Base-by-base conservation (phyloP, 2,329 filamentous ascomycete species). In the Scorias spongiosa region DNA sequence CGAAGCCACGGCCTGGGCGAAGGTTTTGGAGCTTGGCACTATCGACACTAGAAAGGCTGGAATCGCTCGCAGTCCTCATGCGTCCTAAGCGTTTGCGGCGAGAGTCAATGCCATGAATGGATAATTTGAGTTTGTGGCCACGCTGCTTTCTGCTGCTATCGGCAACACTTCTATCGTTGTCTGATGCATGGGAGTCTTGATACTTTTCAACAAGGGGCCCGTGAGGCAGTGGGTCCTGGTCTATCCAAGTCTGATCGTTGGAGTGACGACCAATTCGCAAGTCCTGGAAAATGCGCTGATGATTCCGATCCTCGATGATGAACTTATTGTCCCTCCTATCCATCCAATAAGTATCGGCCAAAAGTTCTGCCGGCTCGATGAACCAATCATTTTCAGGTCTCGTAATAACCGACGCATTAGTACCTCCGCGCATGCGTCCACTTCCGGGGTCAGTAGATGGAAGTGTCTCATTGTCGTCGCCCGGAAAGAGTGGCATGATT, bases 311-410 rank as follows among this genome's bases (percentile, higher is more conserved):
- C 57, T 93, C 84, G 37, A 94, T 81, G 26, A 87, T 69, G 42
- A 72, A 72, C 59, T 88, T 93, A 62, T 95, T 87, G 46, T 80
- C 70, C 29, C 75, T 76, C 54, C 88, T 79, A 59, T 95, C 86
- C 17, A 93, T 66, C 91, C 91, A 98, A 56, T 88, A 85, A 1
- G 82, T 72, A 65, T 98, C 91, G 4, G 88, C 88, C 40, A 96
- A 68, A 61, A 95, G 73, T 58, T 96, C 88, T 44, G 84, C 80
- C 0, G 89, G 84, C 39, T 82, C 76, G 14, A 88, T 76, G 34
- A 76, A 73, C 91, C 91, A 96, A 56, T 93, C 87, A 18, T 87
- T 78, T 46, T 84, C 76, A 1, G 83, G 80, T 41, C 86, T 76
- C 44, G 79, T 78, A 2, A 76, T 67, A 48, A 86, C 86, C 10